These are phyloP conservation scores for Sphagnurus paluster DNA, from an alignment of 1,284 basidiomycete genomes.

Conservation along the genomic window DNA sequence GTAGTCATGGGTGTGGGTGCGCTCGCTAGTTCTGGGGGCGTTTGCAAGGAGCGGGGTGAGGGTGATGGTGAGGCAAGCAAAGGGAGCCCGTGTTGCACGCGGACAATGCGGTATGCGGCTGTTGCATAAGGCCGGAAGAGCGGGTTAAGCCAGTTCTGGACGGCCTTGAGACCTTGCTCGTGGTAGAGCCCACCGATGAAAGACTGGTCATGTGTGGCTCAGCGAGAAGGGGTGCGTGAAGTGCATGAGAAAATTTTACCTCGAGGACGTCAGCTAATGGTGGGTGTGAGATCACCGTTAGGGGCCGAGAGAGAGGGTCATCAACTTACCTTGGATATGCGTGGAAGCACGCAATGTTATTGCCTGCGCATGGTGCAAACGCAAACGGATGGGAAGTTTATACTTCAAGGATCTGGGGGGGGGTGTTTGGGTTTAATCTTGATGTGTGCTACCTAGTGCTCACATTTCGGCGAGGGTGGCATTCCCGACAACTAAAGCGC, in stretches of 20 bases:
- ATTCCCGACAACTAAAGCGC: slow-evolving; percentile 71
- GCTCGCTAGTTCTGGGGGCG: slow-evolving; percentile 7
- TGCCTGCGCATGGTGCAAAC: slow-evolving; percentile 67
- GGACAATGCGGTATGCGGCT: slow-evolving; percentile 61
- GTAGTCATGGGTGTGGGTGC: slow-evolving; percentile 28
- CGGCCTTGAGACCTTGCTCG: slow-evolving; percentile 61
- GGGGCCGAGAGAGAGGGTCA: background rate
- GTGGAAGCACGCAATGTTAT: slow-evolving; percentile 63
- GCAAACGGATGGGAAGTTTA: slow-evolving; percentile 56
- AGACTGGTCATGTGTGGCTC: slow-evolving; percentile 43
- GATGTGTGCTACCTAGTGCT: slow-evolving; percentile 25
- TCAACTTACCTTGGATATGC: slow-evolving; percentile 61
- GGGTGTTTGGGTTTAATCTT: slow-evolving; percentile 4
- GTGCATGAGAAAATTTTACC: slow-evolving; percentile 36
- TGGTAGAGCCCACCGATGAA: slow-evolving; percentile 73
- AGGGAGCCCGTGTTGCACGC: slow-evolving; percentile 61
- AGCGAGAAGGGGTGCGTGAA: slow-evolving; percentile 12
- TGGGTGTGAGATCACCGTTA: slow-evolving; percentile 7
- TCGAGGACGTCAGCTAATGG: slow-evolving; percentile 71
- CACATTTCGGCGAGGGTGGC: slow-evolving; percentile 69
- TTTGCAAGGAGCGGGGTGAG: slow-evolving; percentile 18
- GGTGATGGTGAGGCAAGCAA: slow-evolving; percentile 23
- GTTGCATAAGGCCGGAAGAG: slow-evolving; percentile 63
- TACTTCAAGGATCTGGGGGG: slow-evolving; percentile 59
- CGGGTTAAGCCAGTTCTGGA: slow-evolving; percentile 55